Percentiles rank a stretch among this genome's conserved stretches.
phyloP scores from a whole-genome alignment of 208 protist genomes.

The Naegleria gruberi region DNA sequence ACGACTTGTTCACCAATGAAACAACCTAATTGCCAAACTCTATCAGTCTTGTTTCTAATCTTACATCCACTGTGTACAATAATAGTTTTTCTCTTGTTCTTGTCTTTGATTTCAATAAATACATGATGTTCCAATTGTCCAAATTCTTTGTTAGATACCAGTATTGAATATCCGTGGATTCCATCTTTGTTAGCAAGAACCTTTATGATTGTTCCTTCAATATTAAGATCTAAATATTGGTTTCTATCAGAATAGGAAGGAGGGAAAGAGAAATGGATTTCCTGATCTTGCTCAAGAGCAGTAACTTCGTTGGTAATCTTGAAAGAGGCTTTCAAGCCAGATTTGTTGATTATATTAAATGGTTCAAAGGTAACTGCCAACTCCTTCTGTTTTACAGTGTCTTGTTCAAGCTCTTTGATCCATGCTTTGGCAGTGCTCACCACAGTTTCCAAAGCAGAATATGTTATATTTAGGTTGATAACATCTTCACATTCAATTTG shows the following conservation, averaged over 20 bases:
- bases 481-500: neutral
- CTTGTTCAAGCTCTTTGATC: neutral
- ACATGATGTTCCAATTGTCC: neutral
- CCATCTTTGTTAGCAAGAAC: neutral
- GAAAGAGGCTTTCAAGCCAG: neutral
- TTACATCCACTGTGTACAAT: neutral
- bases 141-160: neutral
- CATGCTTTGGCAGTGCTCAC: neutral
- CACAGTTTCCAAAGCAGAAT: neutral
- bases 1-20: neutral
- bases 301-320: neutral
- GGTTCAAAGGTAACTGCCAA: neutral
- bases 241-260: neutral
- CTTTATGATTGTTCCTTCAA: neutral
- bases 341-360: neutral
- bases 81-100: neutral
- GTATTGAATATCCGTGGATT: too few relatives aligned
- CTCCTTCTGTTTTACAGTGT: neutral
- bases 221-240: neutral
- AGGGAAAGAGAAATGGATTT: neutral
- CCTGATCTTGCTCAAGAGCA: neutral
- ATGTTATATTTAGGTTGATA: conserved; percentile 6
- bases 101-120: neutral
- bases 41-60: neutral
- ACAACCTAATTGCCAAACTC: neutral